A percentile compares a stretch with the other conserved stretches of the same genome.
Evolutionary conservation across 2,329 filamentous ascomycete genomes (phyloP).

Genomic region (Xylaria sp.): DNA sequence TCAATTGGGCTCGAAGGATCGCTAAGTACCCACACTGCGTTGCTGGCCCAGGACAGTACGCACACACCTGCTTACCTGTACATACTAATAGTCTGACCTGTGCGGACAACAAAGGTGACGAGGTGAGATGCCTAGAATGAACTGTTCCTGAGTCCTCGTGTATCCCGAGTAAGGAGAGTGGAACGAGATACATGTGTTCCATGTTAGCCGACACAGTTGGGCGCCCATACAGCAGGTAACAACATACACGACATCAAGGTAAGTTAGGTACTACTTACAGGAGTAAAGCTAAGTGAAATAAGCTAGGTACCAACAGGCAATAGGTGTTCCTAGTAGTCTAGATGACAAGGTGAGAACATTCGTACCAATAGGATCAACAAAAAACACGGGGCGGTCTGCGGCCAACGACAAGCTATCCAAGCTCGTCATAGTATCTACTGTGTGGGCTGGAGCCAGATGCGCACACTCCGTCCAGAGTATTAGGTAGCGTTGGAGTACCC

Average conservation of each 20-base stretch:
- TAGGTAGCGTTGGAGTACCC: not conserved
- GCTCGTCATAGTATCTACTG: slow-evolving; percentile 4
- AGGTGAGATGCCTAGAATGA: slow-evolving; percentile 6
- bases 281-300: too few species aligned
- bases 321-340: not conserved
- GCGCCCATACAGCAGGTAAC: not conserved
- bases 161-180: not conserved
- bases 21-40: slow-evolving; percentile 13
- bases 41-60: not conserved
- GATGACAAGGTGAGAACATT: not conserved
- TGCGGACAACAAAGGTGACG: slow-evolving; percentile 6
- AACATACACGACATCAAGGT: too few species aligned
- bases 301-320: too few species aligned
- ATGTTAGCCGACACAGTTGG: slow-evolving; percentile 12
- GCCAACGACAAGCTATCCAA: slow-evolving; percentile 1
- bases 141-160: not conserved
- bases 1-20: slow-evolving; percentile 21
- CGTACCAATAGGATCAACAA: not conserved
- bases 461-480: not conserved
- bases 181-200: slow-evolving; percentile 8
- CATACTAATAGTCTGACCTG: not conserved
- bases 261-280: too few species aligned
- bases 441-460: slow-evolving; percentile 6
- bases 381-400: slow-evolving; percentile 26
- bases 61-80: too few species aligned